phyloP scores from a whole-genome alignment of 495 filamentous ascomycete species.

The Penicillium simplicissimum region DNA sequence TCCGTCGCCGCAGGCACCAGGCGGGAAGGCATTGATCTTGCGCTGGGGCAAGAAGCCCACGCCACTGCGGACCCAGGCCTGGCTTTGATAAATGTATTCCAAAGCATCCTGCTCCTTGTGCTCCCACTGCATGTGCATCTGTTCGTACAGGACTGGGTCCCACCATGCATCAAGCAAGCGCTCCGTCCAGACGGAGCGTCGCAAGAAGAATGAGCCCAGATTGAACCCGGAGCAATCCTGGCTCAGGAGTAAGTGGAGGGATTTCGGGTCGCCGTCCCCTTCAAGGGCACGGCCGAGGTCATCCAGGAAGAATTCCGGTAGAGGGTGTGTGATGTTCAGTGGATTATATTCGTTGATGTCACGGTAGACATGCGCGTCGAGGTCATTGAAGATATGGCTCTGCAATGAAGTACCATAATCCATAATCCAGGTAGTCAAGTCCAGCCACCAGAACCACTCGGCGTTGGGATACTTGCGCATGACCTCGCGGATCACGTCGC shows the following conservation, averaged over 20 bases:
- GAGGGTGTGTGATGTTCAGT: conserved; percentile 86
- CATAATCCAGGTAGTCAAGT: conserved; percentile 98
- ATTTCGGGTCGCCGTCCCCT: conserved; percentile 71
- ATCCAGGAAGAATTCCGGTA: conserved; percentile 72
- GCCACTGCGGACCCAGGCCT: conserved; percentile 89
- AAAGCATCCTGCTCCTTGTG: conserved; percentile 97
- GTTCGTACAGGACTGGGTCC: conserved; percentile 97
- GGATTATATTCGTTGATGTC: conserved; percentile 97
- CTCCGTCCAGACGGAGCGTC: conserved; percentile 83
- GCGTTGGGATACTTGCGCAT: conserved; percentile 93
- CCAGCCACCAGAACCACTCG: conserved; percentile 99
- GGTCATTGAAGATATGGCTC: conserved; percentile 80
- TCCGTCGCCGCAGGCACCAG: conserved; percentile 80
- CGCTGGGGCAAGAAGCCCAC: conserved; percentile 90
- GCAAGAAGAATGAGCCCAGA: conserved; percentile 91
- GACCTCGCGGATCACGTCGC: conserved; percentile 87
- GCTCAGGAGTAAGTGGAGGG: conserved; percentile 83
- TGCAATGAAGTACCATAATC: conserved; percentile 90
- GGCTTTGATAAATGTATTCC: conserved; percentile 86
- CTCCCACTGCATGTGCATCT: conserved; percentile 99
- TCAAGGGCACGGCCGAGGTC: conserved; percentile 63
- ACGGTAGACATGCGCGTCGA: conserved; percentile 77
- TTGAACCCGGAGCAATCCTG: conserved; percentile 98
- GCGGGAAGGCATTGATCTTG: conserved; percentile 90
- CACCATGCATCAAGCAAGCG: conserved; percentile 96